phyloP scores from a whole-genome alignment of 2,329 filamentous ascomycete species.

The Pochonia chlamydosporia region DNA sequence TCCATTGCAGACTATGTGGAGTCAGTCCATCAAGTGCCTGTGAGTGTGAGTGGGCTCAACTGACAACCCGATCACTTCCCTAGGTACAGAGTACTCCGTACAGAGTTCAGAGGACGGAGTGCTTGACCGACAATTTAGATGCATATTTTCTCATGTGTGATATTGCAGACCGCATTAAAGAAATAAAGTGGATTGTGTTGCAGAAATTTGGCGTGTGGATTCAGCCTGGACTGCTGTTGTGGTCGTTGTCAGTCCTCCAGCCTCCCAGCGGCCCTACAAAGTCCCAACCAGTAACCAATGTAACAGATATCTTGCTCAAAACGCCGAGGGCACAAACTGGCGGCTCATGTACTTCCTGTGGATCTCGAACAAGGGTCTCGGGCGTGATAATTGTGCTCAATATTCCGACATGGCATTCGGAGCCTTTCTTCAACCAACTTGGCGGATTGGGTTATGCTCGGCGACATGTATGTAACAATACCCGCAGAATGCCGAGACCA shows the following conservation, averaged over 20 bases:
- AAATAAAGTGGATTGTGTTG: not conserved
- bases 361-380: not conserved
- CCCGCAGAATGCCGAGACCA: not conserved
- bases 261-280: not conserved
- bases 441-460: not conserved
- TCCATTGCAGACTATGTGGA: no score
- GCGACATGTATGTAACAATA: not conserved
- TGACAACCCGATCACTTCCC: no score
- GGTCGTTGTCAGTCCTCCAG: not conserved
- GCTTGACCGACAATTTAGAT: no score
- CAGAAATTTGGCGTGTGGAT: no score
- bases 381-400: not conserved
- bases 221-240: no score
- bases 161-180: not conserved
- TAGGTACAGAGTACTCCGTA: no score
- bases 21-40: no score
- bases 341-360: not conserved
- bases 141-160: no score
- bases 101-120: no score
- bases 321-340: not conserved
- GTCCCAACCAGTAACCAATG: not conserved
- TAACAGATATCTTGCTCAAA: not conserved
- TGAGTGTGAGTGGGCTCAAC: no score
- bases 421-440: no score
- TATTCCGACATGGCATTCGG: no score